Base-by-base conservation (phyloP, 169 alveolate species). In the Plasmodium cynomolgi region DNA sequence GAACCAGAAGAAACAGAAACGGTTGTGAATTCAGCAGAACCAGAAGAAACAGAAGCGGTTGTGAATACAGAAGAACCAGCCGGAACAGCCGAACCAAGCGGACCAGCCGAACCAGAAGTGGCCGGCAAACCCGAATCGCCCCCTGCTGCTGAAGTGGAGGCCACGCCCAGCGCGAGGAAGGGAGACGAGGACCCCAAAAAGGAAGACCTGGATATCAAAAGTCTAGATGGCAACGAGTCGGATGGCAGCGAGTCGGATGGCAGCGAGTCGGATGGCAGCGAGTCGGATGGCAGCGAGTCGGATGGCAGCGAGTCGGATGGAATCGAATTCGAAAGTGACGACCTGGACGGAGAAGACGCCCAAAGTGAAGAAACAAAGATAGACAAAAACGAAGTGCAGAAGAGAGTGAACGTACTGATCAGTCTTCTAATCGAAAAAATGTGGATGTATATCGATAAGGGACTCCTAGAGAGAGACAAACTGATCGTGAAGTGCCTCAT, bases 401-500 rank as follows among this genome's bases (percentile, higher is more conserved):
- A 93, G 84, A 97, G 99, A 62, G 99, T 98, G 44, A 97, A 96
- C 68, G 96, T 96, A 84, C 97, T 98, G 7, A 96, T 93, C 91
- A 98, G 97, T 74, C 86, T 97, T 39, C 97, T 99, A 80, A 98
- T 99, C 33, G 97, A 95, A 88, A 97, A 97, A 81, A 97, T 98
- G 84, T 98, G 97, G 98, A 91, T 93, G 95, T 98, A 98, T 95
- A 98, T 98, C 20, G 96, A 98, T 93, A 83, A 99, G 95, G 99
- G 99, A 26, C 97, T 98, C 15, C 97, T 99, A 83, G 99, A 98
- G 81, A 96, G 96, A 54, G 99, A 99, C 95, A 99, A 98, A 96
- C 96, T 99, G 73, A 97, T 98, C 20, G 98, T 99, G 72, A 98
- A 99, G 6, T 97, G 99, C 3, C 95, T 98, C 97, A 97, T 98